Percentiles rank a stretch among this genome's conserved stretches.
These are phyloP conservation scores for Nothopassalora personata DNA, from an alignment of 2,329 filamentous ascomycete species.

Conservation along the genomic window DNA sequence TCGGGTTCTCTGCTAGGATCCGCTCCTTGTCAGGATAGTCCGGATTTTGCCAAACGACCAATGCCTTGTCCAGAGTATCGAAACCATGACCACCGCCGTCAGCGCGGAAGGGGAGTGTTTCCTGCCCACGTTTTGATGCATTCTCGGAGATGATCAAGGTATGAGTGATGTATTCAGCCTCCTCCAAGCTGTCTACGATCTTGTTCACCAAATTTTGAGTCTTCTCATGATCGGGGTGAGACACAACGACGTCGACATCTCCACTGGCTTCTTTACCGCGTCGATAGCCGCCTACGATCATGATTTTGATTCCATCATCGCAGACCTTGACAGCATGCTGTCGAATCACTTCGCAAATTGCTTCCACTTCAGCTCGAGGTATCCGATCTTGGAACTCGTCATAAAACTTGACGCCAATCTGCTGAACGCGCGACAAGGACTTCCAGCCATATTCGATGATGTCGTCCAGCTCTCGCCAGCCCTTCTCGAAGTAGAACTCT, in stretches of 20 bases:
- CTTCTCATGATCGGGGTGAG: conserved; percentile 64
- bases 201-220: conserved; percentile 67
- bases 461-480: conserved; percentile 82
- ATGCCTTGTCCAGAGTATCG: conserved; percentile 82
- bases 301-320: conserved; percentile 49
- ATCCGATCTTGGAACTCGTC: conserved; percentile 74
- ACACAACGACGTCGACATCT: conserved; percentile 82
- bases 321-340: conserved; percentile 61
- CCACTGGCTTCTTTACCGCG: conserved; percentile 68
- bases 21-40: conserved; percentile 35
- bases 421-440: conserved; percentile 69
- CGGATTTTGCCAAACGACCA: conserved; percentile 86
- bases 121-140: conserved; percentile 68
- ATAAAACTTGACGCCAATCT: conserved; percentile 92
- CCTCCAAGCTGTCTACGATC: conserved; percentile 67
- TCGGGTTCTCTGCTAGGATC: conserved; percentile 33
- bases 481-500: conserved; percentile 68
- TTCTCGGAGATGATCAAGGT: conserved; percentile 65
- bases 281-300: conserved; percentile 75
- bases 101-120: conserved; percentile 51
- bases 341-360: conserved; percentile 60
- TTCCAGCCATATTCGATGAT: conserved; percentile 78
- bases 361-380: conserved; percentile 65
- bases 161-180: conserved; percentile 69
- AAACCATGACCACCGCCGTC: conserved; percentile 58